These are phyloP conservation scores for Panus rudis DNA, from an alignment of 768 basidiomycete genomes.

Conservation along the genomic window DNA sequence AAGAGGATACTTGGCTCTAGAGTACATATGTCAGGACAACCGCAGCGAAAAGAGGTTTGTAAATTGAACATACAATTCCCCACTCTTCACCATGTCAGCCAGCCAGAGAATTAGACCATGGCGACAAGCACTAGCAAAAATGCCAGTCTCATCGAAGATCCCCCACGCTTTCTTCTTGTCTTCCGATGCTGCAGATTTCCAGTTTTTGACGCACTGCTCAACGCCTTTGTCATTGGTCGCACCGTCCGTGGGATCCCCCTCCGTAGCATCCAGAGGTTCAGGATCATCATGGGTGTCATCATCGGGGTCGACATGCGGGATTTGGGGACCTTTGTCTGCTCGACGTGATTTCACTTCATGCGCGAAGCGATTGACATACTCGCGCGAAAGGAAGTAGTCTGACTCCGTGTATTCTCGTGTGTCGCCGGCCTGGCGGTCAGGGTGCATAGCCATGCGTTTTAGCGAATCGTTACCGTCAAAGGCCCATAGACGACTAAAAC, in stretches of 20 bases:
- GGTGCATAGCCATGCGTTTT: conserved; percentile 19
- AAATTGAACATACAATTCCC: conserved; percentile 15
- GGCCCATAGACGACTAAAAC: conserved; percentile 17
- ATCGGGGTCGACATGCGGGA: too few species aligned
- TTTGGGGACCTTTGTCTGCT: too few species aligned
- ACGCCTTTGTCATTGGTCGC: conserved; percentile 4
- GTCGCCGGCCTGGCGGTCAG: conserved; percentile 15
- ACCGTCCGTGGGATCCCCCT: conserved; percentile 14
- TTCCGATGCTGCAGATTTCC: conserved; percentile 25
- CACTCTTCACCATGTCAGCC: conserved; percentile 11
- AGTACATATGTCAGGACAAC: neutral
- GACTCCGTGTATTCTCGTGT: conserved; percentile 13
- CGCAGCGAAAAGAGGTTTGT: neutral
- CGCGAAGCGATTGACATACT: conserved; percentile 24
- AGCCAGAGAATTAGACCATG: conserved; percentile 18
- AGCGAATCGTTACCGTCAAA: conserved; percentile 14
- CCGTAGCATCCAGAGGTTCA: too few species aligned
- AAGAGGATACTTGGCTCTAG: conserved; percentile 20
- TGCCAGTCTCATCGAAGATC: conserved; percentile 30
- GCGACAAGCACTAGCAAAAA: conserved; percentile 25
- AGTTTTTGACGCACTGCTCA: conserved; percentile 23
- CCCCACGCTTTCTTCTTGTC: conserved; percentile 27
- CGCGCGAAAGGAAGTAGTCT: conserved; percentile 20
- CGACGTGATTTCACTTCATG: conserved; percentile 22
- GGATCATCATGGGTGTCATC: too few species aligned